Evolutionary conservation across 2,329 filamentous ascomycete genomes (phyloP).

Genomic region (Elsinoe necatrix): DNA sequence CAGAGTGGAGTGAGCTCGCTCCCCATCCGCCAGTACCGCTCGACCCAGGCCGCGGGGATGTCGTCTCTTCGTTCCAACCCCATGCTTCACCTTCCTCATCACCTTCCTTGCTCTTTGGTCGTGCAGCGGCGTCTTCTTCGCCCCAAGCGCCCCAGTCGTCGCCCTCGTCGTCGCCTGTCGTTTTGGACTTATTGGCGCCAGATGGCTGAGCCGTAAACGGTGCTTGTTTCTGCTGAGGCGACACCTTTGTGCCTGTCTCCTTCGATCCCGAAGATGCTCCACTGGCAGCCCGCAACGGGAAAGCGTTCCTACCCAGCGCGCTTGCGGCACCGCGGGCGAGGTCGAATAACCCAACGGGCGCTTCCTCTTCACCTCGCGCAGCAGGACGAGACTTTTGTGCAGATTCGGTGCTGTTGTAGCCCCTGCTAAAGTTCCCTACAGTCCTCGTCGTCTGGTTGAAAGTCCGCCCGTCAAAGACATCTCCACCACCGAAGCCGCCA

Average conservation of each 20-base stretch:
- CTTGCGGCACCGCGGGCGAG: conserved; percentile 43
- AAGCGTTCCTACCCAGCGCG: conserved; percentile 40
- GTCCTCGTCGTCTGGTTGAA: conserved; percentile 36
- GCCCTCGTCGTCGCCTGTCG: neutral
- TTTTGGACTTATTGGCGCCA: neutral
- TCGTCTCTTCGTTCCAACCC: conserved; percentile 3
- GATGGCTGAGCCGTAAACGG: neutral
- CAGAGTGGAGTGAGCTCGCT: neutral
- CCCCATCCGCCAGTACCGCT: neutral
- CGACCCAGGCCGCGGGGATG: neutral
- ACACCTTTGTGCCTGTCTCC: conserved; percentile 19
- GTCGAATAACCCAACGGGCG: conserved; percentile 47
- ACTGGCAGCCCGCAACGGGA: conserved; percentile 30
- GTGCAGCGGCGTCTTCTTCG: neutral
- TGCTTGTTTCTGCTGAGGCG: conserved; percentile 14
- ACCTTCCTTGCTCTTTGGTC: neutral
- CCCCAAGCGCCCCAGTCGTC: conserved; percentile 9
- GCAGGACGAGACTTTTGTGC: conserved; percentile 19
- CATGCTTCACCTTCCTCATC: conserved; percentile 15
- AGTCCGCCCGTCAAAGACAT: conserved; percentile 28
- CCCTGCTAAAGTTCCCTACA: conserved; percentile 25
- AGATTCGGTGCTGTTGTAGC: conserved; percentile 4
- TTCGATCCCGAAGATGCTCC: conserved; percentile 18
- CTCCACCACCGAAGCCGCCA: conserved; percentile 36
- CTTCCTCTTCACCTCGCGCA: conserved; percentile 37